These are phyloP conservation scores for Ceriops tagal DNA, from an alignment of 345 rosid species.

Conservation along the genomic window DNA sequence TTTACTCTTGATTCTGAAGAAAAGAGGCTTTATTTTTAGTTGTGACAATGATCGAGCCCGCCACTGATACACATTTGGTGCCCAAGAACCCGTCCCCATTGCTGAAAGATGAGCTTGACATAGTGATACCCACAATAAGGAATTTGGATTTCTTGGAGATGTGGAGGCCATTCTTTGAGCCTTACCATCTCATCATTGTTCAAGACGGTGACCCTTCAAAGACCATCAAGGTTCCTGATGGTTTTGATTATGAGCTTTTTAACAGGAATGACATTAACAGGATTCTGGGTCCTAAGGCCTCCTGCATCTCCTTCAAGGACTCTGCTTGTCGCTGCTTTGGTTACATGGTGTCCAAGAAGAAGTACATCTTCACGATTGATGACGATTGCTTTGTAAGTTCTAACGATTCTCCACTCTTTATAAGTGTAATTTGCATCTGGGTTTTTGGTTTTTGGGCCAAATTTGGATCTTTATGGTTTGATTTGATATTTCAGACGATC, in stretches of 20 bases:
- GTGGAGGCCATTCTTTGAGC: constrained; percentile 98
- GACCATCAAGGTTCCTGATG: constrained; percentile 78
- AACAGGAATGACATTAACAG: constrained; percentile 85
- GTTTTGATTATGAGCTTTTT: constrained; percentile 87
- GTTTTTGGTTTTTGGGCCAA: not conserved
- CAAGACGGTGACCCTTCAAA: constrained; percentile 95
- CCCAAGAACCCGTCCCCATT: constrained; percentile 26
- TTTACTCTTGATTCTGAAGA: not conserved
- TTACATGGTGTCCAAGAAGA: constrained; percentile 96
- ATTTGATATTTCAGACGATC: not conserved
- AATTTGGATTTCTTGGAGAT: constrained; percentile 93
- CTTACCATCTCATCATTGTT: constrained; percentile 90
- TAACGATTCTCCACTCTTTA: not conserved
- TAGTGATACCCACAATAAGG: constrained; percentile 89
- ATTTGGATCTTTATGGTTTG: constrained; percentile 13
- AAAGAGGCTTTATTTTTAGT: not conserved
- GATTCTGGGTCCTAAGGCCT: constrained; percentile 88
- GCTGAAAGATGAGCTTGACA: constrained; percentile 85
- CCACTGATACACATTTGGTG: constrained; percentile 23
- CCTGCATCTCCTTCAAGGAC: constrained; percentile 94
- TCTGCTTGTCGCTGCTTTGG: constrained; percentile 98
- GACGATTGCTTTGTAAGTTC: constrained; percentile 93
- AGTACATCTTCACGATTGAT: constrained; percentile 92
- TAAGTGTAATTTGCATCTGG: constrained; percentile 6
- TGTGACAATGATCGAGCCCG: constrained; percentile 52